Evolutionary conservation across 108 stramenopile species (phyloP), one percentile per base, ranked within the genome.

Genomic region (Pseudonitzschia multiseries): DNA sequence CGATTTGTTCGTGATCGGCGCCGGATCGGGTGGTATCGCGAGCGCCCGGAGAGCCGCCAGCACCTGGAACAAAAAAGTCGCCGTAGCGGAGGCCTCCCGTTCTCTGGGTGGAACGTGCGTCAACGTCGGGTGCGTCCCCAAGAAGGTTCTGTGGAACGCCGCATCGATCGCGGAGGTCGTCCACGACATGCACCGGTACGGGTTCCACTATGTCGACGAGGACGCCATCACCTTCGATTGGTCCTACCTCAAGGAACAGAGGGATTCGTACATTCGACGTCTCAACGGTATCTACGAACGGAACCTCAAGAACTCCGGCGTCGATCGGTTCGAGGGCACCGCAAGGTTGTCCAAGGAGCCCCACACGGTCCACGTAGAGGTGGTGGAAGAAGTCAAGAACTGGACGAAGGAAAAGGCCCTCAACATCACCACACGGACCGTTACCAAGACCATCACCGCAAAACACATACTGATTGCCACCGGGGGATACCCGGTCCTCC

Each of bases 61-160:
- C 15, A 52, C 68, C 0, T 92, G 97, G 72, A 90, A 91, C 15
- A 86, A 82, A 18, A 92, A 91, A 70, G 96, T 97, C 10, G 96
- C 75, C 14, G 79, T 97, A 15, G 69, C 94, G 54, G 96, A 97
- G 89, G 64, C 71, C 8, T 73, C 66, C 5, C 71, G 83, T 28
- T 36, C n/a, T n/a, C 81, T 96, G 77, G 97, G 97, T 14, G 99
- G 99, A 32, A 99, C 99, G 21, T 84, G 83, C 51, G 99, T 99
- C 77, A 98, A 99, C 70, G 98, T 98, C 13, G 99, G 99, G 21
- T 99, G 99, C 80, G 99, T 99, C 3, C 99, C 99, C 64, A 99
- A 99, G 83, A 98, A 99, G 78, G 71, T 97, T 68, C 96, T 98
- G 97, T 97, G 65, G 57, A 75, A 87, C 65, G 89, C 94, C 12